Base-by-base conservation (phyloP, 768 basidiomycete genomes). In the Mycena indigotica region DNA sequence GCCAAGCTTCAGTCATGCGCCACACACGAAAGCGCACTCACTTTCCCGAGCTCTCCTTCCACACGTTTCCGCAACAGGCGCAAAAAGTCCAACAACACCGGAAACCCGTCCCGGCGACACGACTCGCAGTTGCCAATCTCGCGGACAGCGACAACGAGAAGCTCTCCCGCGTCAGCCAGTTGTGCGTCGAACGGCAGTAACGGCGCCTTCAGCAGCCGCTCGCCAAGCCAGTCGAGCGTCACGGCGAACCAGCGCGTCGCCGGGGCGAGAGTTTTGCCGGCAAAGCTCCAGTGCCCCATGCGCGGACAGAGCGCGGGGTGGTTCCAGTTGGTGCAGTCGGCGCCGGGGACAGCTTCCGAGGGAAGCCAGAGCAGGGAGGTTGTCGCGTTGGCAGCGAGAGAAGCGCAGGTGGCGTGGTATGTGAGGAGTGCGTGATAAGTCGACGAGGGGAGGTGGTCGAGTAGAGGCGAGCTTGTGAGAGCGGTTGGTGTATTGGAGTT, bases 271-370 rank as follows among this genome's bases (percentile, higher is more conserved):
- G 46, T 48, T 23, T 26, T 23, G 13, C 28, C 46, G 46, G 46
- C 46, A 48, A 48, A 48, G 5, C 24, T 48, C 46, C 46, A 48
- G 46, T 48, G 46, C 25, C 46, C 46, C 6, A 48, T n/a, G 5
- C 46, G 46, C 24, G 23, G 46, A 28, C 46, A 48, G 8, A 48
- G 24, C 46, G 5, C 46, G 23, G 46, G 46, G 24, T 24, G 24
- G 25, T 48, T 48, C 46, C 46, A 48, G 25, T 48, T 28, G 21
- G 46, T 48, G 46, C 46, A 48, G 5, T 48, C 46, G 4, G 24
- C 21, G 46, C 46, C 46, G 21, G 46, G 46, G 46, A 48, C 46
- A 10, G 46, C 5, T 23, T 23, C 46, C 24, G 25, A 48, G 12
- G 46, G 46, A 12, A 48, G 46, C 46, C 46, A 48, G 21, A 21